Base-by-base conservation (phyloP, 805 yeast genomes). In the Kazachstania africana region DNA sequence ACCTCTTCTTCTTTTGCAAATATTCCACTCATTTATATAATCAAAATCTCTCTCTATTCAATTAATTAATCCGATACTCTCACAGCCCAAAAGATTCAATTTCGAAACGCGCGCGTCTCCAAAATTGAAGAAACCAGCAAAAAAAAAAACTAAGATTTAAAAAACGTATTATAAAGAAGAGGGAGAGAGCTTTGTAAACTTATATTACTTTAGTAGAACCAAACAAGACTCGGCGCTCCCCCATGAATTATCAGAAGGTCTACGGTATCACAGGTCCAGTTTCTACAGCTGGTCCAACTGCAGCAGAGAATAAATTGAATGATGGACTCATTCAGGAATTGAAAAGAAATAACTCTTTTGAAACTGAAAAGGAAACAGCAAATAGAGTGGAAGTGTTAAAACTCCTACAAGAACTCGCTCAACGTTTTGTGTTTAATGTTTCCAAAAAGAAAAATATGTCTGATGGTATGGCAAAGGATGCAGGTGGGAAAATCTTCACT, bases 401-500 rank as follows among this genome's bases (percentile, higher is more conserved):
- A 29, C 62, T 68, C 5, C 55, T 91, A 39, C 97, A 91, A 52
- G 66, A 72, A 39, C 48, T 91, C 45, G 71, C 81, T 0, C 71
- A 78, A 45, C 82, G 78, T 40, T 88, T 88, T 58, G 98, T 91
- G 2, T 80, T 72, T 47, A 69, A 60, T 10, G 96, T 85, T 6
- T 78, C 93, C 3, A 67, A 72, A 40, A 72, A 67, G 38, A 85
- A 80, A 49, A 87, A 88, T 50, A 85, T 91, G 95, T 75, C 85
- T 22, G 97, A 91, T 38, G 95, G 96, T 2, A 85, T 91, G 96
- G 94, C 97, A 0, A 69, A 63, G 34, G 98, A 91, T 56, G 94
- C 97, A 0, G 98, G 98, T 24, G 98, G 98, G 23, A 91, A 91
- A 54, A 74, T 91, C n/a, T 91, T 87, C 53, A 85, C 96, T 0